Base-by-base conservation (phyloP, 257 asterid genomes). In the Lycium barbarum region DNA sequence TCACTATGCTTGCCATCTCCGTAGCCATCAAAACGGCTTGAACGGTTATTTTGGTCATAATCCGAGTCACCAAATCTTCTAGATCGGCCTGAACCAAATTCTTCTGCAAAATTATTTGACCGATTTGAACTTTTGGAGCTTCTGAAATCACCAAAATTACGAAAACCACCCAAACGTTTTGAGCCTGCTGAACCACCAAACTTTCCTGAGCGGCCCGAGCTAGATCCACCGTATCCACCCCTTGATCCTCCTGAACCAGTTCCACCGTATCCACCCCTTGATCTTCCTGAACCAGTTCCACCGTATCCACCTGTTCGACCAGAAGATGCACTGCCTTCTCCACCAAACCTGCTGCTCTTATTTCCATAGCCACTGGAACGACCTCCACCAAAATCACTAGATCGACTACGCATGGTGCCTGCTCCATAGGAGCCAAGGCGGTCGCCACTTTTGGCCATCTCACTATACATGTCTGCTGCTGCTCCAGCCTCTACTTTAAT, bases 401-500 rank as follows among this genome's bases (percentile, higher is more conserved):
- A 88, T 36, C 94, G 89, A 26, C 97, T 94, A 83, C 93, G 86
- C 55, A 91, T 90, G 78, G 65, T 71, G 38, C 79, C 85, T 43
- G 71, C 85, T 71, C 89, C 91, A 84, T 61, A 36, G 47, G 54
- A 88, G 61, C 94, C 91, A 84, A 83, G 87, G 63, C 92, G 88
- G 54, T 85, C 84, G 43, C 91, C 87, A 74, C 93, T 91, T 45
- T 54, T 88, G 9, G 84, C 92, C 88, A 86, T 83, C 79, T 89
- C 92, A 83, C 90, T 86, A 66, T 81, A 89, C 94, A 90, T 86
- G 90, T 87, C 93, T 85, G 86, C 54, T 86, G 86, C 54, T 18
- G 92, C 83, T 82, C 92, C 92, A 84, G 85, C 91, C 51, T 92
- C 97, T 84, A 93, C 96, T 43, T 92, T 89, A 81, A 94, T 88